Evolutionary conservation across 2,329 filamentous ascomycete genomes (phyloP).

Genomic region (Colletotrichum noveboracense): DNA sequence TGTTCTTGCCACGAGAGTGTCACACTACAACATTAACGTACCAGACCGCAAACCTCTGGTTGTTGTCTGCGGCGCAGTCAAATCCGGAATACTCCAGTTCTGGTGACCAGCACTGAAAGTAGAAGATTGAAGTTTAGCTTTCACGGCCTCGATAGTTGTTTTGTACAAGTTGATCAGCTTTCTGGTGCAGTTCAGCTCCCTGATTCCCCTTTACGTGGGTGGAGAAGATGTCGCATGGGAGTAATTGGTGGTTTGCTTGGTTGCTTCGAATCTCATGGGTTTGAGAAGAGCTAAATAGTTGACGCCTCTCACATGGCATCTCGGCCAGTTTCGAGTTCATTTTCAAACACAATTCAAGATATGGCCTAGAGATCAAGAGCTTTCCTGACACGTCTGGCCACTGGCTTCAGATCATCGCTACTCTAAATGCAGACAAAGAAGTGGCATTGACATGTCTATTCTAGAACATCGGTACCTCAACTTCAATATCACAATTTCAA

Average conservation of each 20-base stretch:
- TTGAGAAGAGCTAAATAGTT: neutral
- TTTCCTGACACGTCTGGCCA: too few species aligned
- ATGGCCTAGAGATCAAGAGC: too few species aligned
- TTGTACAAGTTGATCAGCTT: rapidly evolving
- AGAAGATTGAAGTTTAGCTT: rapidly evolving
- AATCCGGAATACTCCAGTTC: neutral
- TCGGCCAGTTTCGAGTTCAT: too few species aligned
- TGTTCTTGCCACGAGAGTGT: neutral
- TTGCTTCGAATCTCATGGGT: too few species aligned
- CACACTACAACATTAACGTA: rapidly evolving
- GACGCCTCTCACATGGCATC: neutral
- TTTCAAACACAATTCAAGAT: too few species aligned
- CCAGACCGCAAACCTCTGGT: neutral
- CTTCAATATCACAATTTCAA: neutral
- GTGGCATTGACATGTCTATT: neutral
- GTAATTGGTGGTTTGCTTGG: too few species aligned
- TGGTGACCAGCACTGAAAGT: neutral
- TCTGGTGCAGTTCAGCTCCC: neutral
- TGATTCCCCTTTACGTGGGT: too few species aligned
- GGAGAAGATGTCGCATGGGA: too few species aligned
- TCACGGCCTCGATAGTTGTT: neutral
- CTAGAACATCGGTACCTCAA: neutral
- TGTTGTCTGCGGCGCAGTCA: rapidly evolving
- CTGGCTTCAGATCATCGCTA: too few species aligned
- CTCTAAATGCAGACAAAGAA: neutral